Percentiles rank a stretch among this genome's conserved stretches.
Evolutionary conservation across 2,329 filamentous ascomycete species (phyloP).

Genomic region (Stachybotrys chartarum): DNA sequence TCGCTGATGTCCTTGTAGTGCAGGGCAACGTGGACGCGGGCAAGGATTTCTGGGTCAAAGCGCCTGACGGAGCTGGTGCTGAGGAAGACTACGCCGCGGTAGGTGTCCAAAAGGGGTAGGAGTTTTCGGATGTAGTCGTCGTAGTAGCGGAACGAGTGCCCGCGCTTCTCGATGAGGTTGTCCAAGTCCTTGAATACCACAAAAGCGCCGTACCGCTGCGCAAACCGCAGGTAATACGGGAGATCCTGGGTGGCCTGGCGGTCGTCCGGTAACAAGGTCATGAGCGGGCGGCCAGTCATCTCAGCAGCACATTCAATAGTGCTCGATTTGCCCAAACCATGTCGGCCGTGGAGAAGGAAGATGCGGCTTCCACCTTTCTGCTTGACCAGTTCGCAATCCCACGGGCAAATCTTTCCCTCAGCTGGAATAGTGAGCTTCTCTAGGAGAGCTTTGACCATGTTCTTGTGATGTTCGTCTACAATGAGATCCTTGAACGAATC

Average conservation of each 20-base stretch:
- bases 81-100: constrained; percentile 41
- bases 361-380: constrained; percentile 44
- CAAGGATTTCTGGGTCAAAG: constrained; percentile 41
- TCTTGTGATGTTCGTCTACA: constrained; percentile 39
- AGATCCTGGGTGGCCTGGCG: constrained; percentile 33
- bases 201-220: constrained; percentile 41
- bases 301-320: constrained; percentile 49
- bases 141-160: constrained; percentile 32
- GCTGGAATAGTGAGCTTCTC: constrained; percentile 34
- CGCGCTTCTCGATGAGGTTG: constrained; percentile 49
- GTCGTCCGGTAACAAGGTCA: constrained; percentile 37
- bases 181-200: constrained; percentile 54
- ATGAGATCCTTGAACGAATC: constrained; percentile 44
- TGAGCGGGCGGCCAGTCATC: constrained; percentile 40
- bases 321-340: constrained; percentile 51
- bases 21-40: constrained; percentile 41
- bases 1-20: constrained; percentile 35
- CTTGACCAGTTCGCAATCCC: constrained; percentile 39
- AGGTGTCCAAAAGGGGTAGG: constrained; percentile 44
- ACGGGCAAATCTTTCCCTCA: constrained; percentile 32
- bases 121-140: constrained; percentile 43
- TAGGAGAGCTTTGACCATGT: constrained; percentile 38
- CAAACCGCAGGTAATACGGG: constrained; percentile 40
- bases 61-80: constrained; percentile 41
- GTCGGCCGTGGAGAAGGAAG: constrained; percentile 44